Evolutionary conservation across 2,329 filamentous ascomycete genomes (phyloP).

Genomic region (Neofusicoccum sp.): DNA sequence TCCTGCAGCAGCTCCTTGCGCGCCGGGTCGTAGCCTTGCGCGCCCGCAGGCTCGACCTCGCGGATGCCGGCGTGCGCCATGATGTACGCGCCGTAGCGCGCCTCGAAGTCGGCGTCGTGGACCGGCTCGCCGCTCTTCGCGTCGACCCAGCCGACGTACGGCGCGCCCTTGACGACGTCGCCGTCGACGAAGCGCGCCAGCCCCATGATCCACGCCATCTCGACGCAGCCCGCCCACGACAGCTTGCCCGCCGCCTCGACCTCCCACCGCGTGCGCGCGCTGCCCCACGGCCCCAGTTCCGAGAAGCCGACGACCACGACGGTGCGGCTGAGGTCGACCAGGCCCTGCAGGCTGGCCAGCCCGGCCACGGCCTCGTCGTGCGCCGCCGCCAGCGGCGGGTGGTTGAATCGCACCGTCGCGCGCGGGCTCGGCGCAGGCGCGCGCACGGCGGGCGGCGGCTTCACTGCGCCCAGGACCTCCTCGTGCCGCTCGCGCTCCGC

Average conservation of each 20-base stretch:
- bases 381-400: too few relatives aligned
- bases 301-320: constrained; percentile 46
- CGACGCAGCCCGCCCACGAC: constrained; percentile 82
- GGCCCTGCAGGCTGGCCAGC: too few relatives aligned
- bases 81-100: constrained; percentile 37
- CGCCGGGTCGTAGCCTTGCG: constrained; percentile 30
- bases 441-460: too few relatives aligned
- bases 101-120: constrained; percentile 34
- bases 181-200: constrained; percentile 89
- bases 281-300: constrained; percentile 71
- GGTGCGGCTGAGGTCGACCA: too few relatives aligned
- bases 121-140: constrained; percentile 30
- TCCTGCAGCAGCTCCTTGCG: constrained; percentile 38
- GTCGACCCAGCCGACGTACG: constrained; percentile 35
- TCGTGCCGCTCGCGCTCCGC: constrained; percentile 23
- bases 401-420: constrained; percentile 18
- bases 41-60: constrained; percentile 31
- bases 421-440: constrained; percentile 11
- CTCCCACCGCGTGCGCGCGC: constrained; percentile 86
- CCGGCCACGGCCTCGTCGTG: too few relatives aligned
- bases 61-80: constrained; percentile 39
- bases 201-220: constrained; percentile 95
- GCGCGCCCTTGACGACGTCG: constrained; percentile 68
- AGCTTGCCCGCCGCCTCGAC: constrained; percentile 87
- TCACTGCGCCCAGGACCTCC: background rate